phyloP scores from a whole-genome alignment of 805 yeast species.

The Wickerhamomyces ciferrii region DNA sequence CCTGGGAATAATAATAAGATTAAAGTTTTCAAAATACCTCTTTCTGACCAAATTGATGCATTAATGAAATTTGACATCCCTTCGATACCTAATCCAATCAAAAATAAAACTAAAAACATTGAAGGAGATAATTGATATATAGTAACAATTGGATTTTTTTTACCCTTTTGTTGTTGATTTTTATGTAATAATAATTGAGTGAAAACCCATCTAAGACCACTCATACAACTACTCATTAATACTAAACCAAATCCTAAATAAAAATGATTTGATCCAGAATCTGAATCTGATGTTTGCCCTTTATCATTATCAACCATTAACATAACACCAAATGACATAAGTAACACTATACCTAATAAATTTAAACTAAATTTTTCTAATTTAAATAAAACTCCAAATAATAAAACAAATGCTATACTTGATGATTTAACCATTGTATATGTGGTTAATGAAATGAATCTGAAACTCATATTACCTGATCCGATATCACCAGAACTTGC shows the following conservation, averaged over 20 bases:
- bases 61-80: conserved; percentile 49
- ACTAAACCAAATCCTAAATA: conserved; percentile 69
- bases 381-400: conserved; percentile 80
- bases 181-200: conserved; percentile 75
- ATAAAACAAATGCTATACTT: conserved; percentile 78
- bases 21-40: conserved; percentile 52
- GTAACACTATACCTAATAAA: conserved; percentile 59
- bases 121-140: conserved; percentile 81
- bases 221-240: conserved; percentile 68
- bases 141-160: conserved; percentile 73
- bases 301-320: conserved; percentile 69
- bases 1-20: conserved; percentile 75
- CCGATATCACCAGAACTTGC: conserved; percentile 95
- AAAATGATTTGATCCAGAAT: conserved; percentile 7
- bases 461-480: conserved; percentile 77
- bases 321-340: conserved; percentile 81
- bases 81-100: conserved; percentile 65
- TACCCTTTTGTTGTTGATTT: conserved; percentile 34
- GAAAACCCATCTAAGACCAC: conserved; percentile 93
- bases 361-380: conserved; percentile 71
- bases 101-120: conserved; percentile 61
- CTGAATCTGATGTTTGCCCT: no score
- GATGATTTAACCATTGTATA: conserved; percentile 94
- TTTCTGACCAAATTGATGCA: conserved; percentile 60
- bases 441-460: conserved; percentile 72